Percentiles rank a stretch among this genome's conserved stretches.
Evolutionary conservation across 352 stramenopile species (phyloP).

Genomic region (Peronosclerospora sorghi): DNA sequence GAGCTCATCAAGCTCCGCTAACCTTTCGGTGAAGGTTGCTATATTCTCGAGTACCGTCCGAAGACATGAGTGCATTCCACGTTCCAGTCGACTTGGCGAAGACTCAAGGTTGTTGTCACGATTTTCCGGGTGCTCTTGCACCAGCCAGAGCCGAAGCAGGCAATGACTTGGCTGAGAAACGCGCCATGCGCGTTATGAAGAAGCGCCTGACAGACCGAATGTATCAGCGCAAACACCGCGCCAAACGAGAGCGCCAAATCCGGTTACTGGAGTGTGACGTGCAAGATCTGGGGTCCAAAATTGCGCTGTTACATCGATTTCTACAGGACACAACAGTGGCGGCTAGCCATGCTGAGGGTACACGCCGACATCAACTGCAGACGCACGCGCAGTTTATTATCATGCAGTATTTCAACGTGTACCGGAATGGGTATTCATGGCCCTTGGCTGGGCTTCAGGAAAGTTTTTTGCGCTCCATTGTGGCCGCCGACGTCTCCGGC

Average conservation of each 20-base stretch:
- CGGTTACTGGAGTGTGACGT: constrained; percentile 14
- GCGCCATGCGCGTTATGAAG: neutral
- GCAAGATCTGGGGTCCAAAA: constrained; percentile 11
- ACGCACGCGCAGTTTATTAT: constrained; percentile 14
- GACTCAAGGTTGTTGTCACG: too few relatives aligned
- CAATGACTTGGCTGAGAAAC: neutral
- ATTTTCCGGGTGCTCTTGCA: too few relatives aligned
- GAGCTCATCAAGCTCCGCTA: too few relatives aligned
- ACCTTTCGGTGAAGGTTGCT: too few relatives aligned
- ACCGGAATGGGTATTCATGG: constrained; percentile 21
- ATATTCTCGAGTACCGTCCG: too few relatives aligned
- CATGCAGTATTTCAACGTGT: constrained; percentile 21
- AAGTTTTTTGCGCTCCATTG: constrained; percentile 18
- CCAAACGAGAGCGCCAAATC: constrained; percentile 20
- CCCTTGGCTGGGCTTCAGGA: constrained; percentile 7
- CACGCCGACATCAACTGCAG: constrained; percentile 8
- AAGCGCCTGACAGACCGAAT: constrained; percentile 21
- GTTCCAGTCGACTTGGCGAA: too few relatives aligned
- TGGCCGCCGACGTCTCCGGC: constrained; percentile 16
- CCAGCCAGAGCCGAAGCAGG: too few relatives aligned
- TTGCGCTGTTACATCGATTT: constrained; percentile 16
- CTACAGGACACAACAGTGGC: constrained; percentile 10
- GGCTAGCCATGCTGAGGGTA: neutral
- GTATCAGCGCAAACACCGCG: constrained; percentile 28
- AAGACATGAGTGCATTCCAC: too few relatives aligned